Percentiles rank a stretch among this genome's conserved stretches.
phyloP scores from a whole-genome alignment of 2,329 filamentous ascomycete species.

The Escovopsis sp. region DNA sequence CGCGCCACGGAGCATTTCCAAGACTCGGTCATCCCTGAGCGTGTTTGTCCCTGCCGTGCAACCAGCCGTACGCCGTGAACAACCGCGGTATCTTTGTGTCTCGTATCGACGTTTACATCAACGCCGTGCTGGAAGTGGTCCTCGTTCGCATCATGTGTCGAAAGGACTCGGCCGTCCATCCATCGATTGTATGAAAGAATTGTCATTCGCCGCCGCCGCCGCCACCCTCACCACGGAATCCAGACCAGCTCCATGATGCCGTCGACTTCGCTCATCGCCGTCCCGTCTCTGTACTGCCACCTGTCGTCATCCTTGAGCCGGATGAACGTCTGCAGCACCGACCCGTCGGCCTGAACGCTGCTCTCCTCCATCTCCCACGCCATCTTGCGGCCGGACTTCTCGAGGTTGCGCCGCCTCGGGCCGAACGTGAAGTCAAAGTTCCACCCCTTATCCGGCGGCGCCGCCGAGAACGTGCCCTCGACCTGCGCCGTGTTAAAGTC shows the following conservation, averaged over 20 bases:
- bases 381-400: slow-evolving; percentile 35
- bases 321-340: slow-evolving; percentile 38
- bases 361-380: slow-evolving; percentile 41
- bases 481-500: slow-evolving; percentile 34
- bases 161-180: too few relatives aligned
- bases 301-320: slow-evolving; percentile 36
- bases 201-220: background rate
- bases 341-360: slow-evolving; percentile 30
- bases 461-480: slow-evolving; percentile 38
- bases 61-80: too few relatives aligned
- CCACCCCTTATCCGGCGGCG: slow-evolving; percentile 32
- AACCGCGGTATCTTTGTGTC: too few relatives aligned
- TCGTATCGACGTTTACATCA: too few relatives aligned
- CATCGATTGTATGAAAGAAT: too few relatives aligned
- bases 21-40: too few relatives aligned
- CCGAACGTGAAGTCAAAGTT: slow-evolving; percentile 37
- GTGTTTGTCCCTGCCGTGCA: too few relatives aligned
- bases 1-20: too few relatives aligned
- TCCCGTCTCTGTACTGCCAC: slow-evolving; percentile 32
- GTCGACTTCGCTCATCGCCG: slow-evolving; percentile 37
- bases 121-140: background rate
- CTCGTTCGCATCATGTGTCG: background rate
- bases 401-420: slow-evolving; percentile 31
- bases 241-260: slow-evolving; percentile 43
- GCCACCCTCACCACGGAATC: slow-evolving; percentile 22